Percentiles rank a stretch among this genome's conserved stretches.
Evolutionary conservation across 2,329 filamentous ascomycete species (phyloP).

Genomic region (Dactylellina parvicollis): DNA sequence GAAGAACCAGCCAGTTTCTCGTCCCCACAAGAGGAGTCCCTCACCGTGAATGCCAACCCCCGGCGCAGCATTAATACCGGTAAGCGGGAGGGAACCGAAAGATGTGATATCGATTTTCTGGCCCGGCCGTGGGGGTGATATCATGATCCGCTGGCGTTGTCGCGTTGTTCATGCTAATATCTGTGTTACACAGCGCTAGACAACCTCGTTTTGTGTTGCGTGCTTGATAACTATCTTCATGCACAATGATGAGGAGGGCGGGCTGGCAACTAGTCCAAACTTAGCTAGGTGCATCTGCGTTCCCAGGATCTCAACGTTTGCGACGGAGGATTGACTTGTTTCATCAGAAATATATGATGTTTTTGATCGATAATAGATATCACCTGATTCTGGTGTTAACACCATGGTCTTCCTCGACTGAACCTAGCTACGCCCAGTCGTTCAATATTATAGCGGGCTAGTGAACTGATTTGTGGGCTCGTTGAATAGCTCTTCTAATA

Average conservation of each 20-base stretch:
- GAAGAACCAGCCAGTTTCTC: not conserved
- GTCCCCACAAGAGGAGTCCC: slow-evolving; percentile 1
- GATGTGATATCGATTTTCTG: slow-evolving; percentile 1
- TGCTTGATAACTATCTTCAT: not conserved
- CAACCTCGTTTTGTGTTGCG: not conserved
- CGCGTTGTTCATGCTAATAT: slow-evolving; percentile 13
- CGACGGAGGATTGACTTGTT: not conserved
- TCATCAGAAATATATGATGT: too few relatives aligned
- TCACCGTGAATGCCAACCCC: slow-evolving; percentile 5
- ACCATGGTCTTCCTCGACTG: not conserved
- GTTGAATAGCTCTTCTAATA: not conserved
- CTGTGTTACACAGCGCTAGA: slow-evolving; percentile 45
- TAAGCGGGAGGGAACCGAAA: not conserved
- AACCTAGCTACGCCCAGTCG: too few relatives aligned
- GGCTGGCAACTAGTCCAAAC: not conserved
- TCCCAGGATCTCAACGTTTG: not conserved
- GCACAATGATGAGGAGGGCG: not conserved
- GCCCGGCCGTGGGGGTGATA: not conserved
- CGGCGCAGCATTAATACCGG: not conserved
- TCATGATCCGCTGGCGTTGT: slow-evolving; percentile 8
- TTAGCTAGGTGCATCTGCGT: slow-evolving; percentile 3
- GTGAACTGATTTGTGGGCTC: slow-evolving; percentile 9
- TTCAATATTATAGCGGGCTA: too few relatives aligned
- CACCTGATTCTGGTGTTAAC: slow-evolving; percentile 15
- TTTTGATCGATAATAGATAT: not conserved